Evolutionary conservation across 148 eudicot genomes (phyloP).

Genomic region (Rhododendron henanense): DNA sequence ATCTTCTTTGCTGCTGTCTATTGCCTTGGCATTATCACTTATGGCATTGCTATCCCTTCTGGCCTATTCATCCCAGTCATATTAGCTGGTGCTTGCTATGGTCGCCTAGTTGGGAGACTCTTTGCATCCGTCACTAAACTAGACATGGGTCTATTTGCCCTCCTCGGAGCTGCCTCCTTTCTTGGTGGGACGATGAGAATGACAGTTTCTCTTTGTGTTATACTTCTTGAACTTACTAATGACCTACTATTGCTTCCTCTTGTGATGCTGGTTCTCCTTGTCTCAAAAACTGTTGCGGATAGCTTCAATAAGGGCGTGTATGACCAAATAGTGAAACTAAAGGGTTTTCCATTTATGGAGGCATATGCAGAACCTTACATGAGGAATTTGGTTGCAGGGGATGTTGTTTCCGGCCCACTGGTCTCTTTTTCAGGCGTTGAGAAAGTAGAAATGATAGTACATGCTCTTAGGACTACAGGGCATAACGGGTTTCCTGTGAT

Average conservation of each 20-base stretch:
- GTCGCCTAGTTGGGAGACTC: constrained; percentile 61
- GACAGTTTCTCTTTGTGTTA: constrained; percentile 83
- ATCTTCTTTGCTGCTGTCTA: constrained; percentile 41
- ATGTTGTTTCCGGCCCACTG: constrained; percentile 66
- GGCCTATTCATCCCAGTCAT: constrained; percentile 86
- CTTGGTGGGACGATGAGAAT: constrained; percentile 93
- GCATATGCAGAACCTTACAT: constrained; percentile 69
- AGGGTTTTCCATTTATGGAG: constrained; percentile 79
- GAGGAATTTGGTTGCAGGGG: constrained; percentile 61
- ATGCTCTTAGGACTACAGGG: constrained; percentile 38
- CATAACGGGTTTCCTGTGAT: constrained; percentile 78
- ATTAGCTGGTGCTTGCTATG: constrained; percentile 76
- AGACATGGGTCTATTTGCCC: constrained; percentile 53
- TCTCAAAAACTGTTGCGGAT: constrained; percentile 82
- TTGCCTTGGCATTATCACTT: constrained; percentile 61
- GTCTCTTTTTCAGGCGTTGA: constrained; percentile 55
- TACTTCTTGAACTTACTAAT: constrained; percentile 71
- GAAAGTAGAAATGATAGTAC: constrained; percentile 50
- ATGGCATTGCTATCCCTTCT: constrained; percentile 78
- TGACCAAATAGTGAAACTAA: constrained; percentile 73
- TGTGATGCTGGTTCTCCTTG: constrained; percentile 65
- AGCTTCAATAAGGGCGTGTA: constrained; percentile 69
- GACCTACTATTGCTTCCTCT: constrained; percentile 70
- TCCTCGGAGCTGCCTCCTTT: constrained; percentile 85
- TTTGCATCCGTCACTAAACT: constrained; percentile 38